Evolutionary conservation across 305 asterid species (phyloP).

Genomic region (Solanum hybrid): DNA sequence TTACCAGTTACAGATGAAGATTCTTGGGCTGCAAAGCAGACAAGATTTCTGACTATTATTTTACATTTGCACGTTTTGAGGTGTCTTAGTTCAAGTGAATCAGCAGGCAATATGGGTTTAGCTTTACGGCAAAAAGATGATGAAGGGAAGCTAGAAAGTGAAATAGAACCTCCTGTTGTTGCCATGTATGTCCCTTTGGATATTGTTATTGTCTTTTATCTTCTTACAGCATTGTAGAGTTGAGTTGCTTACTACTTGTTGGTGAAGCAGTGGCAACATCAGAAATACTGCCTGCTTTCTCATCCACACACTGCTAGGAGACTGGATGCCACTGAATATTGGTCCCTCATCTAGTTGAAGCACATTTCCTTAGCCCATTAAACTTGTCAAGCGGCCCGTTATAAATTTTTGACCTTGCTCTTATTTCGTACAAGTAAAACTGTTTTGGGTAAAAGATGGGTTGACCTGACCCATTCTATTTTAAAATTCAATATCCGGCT

Average conservation of each 20-base stretch:
- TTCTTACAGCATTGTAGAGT: not conserved
- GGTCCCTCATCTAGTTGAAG: not conserved
- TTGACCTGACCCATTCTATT: not conserved
- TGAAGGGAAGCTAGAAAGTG: slow-evolving; percentile 23
- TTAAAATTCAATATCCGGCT: not conserved
- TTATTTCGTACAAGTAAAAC: not conserved
- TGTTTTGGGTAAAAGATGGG: not conserved
- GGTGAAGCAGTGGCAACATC: not conserved
- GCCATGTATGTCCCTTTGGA: slow-evolving; percentile 16
- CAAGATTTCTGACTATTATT: not conserved
- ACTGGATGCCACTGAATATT: slow-evolving; percentile 21
- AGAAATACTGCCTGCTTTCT: slow-evolving; percentile 5
- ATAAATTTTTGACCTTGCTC: not conserved
- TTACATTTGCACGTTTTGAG: slow-evolving; percentile 5
- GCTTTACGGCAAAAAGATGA: slow-evolving; percentile 19
- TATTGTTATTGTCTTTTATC: not conserved
- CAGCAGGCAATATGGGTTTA: slow-evolving; percentile 4
- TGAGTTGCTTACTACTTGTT: not conserved
- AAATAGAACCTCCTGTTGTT: slow-evolving; percentile 21
- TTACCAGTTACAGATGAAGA: slow-evolving; percentile 30
- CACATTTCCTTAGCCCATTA: not conserved
- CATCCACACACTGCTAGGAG: slow-evolving; percentile 24
- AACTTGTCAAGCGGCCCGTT: not conserved
- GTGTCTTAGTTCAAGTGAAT: not conserved
- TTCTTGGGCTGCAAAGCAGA: slow-evolving; percentile 29